Evolutionary conservation across 768 basidiomycete genomes (phyloP), one percentile per base, ranked within the genome.

Genomic region (Boletus barrowsii): DNA sequence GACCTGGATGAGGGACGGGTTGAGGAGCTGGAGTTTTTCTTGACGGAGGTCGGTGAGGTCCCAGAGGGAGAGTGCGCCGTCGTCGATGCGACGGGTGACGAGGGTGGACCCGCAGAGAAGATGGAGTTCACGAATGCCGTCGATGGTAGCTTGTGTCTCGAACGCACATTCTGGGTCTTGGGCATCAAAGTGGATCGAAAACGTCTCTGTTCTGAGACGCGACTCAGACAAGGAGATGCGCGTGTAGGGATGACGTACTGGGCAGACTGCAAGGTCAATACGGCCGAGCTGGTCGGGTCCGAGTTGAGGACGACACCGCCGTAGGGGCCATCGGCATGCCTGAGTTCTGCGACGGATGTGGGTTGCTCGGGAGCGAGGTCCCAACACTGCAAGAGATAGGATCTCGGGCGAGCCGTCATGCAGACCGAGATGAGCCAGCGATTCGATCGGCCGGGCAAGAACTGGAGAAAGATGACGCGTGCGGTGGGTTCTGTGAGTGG

Each of bases 311-410:
- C 71, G 57, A 81, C 65, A 10, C 78, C 76, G n/a, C 73, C 67
- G 40, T 78, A 73, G 11, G 68, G 70, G 5, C 60, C 65, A 30
- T 75, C 68, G 32, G 50, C 61, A 58, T 61, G 68, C 2, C 15
- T 52, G 47, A 74, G 72, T 6, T 68, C 62, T 1, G 83, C 83
- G 33, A 83, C 62, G 56, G 78, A 81, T 9, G 47, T 57, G 0
- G 79, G 75, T 0, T 65, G 55, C 3, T 61, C 49, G 11, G 51
- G 10, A 0, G 63, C 45, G 10, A 84, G 42, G 57, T 86, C 81
- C 86, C 86, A 87, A 59, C 83, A 83, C 37, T 82, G 80, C 26
- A 86, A 51, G 22, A 67, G 67, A 29, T 73, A 76, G 13, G 56
- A 44, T 17, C 68, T 64, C 0, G 64, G 61, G 1, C 51, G 65